phyloP scores from a whole-genome alignment of 1,284 basidiomycete genomes.

The Apiotrichum montevideense region DNA sequence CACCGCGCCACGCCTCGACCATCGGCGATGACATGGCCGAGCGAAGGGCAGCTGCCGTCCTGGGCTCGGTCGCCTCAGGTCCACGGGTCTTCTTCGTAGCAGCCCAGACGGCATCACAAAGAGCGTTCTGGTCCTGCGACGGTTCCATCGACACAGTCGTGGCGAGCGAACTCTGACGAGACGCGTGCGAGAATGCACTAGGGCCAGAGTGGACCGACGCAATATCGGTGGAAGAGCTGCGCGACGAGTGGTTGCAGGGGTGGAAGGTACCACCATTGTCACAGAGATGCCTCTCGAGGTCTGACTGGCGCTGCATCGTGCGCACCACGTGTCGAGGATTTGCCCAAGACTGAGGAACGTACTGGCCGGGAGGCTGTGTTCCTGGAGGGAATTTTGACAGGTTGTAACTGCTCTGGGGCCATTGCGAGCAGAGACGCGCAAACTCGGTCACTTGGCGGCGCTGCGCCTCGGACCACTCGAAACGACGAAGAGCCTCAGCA shows the following conservation, averaged over 20 bases:
- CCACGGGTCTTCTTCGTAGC: constrained; percentile 1
- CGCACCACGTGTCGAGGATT: constrained; percentile 59
- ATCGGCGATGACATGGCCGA: constrained; percentile 38
- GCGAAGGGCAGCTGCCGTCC: constrained; percentile 27
- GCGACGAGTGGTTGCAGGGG: constrained; percentile 13
- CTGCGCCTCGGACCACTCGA: constrained; percentile 35
- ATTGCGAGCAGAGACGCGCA: constrained; percentile 52
- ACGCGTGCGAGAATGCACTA: constrained; percentile 14
- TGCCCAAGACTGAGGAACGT: constrained; percentile 65
- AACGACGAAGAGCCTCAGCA: constrained; percentile 14
- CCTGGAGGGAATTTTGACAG: constrained; percentile 54
- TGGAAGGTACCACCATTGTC: constrained; percentile 22
- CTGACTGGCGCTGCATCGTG: constrained; percentile 58
- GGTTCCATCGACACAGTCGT: constrained; percentile 8
- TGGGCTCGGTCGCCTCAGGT: constrained; percentile 10
- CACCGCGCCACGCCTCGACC: constrained; percentile 16
- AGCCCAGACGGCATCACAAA: constrained; percentile 17
- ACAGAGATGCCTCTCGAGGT: constrained; percentile 38
- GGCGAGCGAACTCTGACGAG: constrained; percentile 21
- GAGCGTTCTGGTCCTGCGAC: background rate
- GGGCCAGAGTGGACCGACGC: constrained; percentile 16
- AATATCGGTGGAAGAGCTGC: constrained; percentile 17
- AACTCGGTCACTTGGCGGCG: constrained; percentile 31
- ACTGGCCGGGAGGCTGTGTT: constrained; percentile 33
- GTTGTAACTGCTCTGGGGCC: constrained; percentile 72